Conservation (phyloP, 2,329 filamentous ascomycete genomes). For the Penicillium sp. region DNA sequence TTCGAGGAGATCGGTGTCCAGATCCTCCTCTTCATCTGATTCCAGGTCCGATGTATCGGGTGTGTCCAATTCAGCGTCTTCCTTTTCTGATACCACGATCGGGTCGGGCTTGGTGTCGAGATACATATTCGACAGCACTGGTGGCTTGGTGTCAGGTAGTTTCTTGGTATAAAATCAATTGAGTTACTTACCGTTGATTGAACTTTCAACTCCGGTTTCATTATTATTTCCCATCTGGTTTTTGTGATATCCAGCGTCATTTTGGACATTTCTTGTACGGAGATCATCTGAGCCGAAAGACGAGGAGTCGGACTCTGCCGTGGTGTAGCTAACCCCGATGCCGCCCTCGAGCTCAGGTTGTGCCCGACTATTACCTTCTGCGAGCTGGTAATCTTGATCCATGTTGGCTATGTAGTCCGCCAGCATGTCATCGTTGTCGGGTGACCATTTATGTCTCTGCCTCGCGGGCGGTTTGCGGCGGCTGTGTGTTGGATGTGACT, state of each 20-base stretch:
- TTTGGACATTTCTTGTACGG: not conserved
- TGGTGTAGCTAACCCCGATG: conserved; percentile 11
- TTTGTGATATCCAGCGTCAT: not conserved
- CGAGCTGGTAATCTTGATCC: conserved; percentile 32
- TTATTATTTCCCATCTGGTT: not conserved
- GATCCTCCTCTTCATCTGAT: conserved; percentile 14
- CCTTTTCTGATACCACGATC: conserved; percentile 13
- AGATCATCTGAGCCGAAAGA: not conserved
- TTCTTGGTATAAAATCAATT: not conserved
- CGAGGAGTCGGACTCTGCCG: conserved; percentile 2
- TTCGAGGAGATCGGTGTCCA: conserved; percentile 55
- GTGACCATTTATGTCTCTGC: conserved; percentile 20
- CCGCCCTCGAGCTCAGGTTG: conserved; percentile 4
- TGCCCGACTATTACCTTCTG: not conserved
- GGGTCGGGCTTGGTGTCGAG: conserved; percentile 17
- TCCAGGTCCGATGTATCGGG: conserved; percentile 10
- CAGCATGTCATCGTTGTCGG: conserved; percentile 54
- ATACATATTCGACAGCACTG: conserved; percentile 24
- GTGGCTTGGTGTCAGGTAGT: conserved; percentile 8
- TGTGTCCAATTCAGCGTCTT: conserved; percentile 12
- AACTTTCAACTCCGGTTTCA: conserved; percentile 16
- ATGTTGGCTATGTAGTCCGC: conserved; percentile 49
- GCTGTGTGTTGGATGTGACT: not conserved
- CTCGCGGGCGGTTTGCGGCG: not conserved
- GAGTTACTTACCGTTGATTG: conserved; percentile 18